Conservation (phyloP, 2,329 filamentous ascomycete species). For the Catunica adiposa region DNA sequence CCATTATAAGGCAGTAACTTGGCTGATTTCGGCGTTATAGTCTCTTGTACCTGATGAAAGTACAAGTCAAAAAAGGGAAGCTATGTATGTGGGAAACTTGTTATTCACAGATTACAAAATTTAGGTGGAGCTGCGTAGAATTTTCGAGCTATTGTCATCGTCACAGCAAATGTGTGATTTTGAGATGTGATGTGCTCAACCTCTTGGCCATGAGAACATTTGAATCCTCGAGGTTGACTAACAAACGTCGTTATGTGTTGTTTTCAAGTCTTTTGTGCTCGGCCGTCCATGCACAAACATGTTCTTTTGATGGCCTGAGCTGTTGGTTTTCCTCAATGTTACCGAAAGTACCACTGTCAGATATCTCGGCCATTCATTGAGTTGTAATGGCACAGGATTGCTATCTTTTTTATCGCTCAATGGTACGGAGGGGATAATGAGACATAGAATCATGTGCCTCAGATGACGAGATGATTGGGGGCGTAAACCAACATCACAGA, state of each 20-base stretch:
- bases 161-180: neutral
- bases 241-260: too few species aligned
- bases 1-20: too few species aligned
- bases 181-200: neutral
- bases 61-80: too few species aligned
- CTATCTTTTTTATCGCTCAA: neutral
- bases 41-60: too few species aligned
- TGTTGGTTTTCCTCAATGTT: neutral
- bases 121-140: too few species aligned
- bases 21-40: too few species aligned
- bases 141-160: neutral
- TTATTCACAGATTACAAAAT: too few species aligned
- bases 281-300: neutral
- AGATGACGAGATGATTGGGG: neutral
- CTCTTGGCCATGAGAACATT: neutral
- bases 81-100: too few species aligned
- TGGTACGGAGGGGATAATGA: neutral
- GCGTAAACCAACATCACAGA: neutral
- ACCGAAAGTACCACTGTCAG: neutral
- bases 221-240: too few species aligned
- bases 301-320: constrained; percentile 3
- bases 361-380: neutral
- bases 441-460: neutral
- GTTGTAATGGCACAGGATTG: neutral
- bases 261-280: neutral